Evolutionary conservation across 2,329 filamentous ascomycete genomes (phyloP), one percentile per base, ranked within the genome.

Genomic region (Fusarium graminum): DNA sequence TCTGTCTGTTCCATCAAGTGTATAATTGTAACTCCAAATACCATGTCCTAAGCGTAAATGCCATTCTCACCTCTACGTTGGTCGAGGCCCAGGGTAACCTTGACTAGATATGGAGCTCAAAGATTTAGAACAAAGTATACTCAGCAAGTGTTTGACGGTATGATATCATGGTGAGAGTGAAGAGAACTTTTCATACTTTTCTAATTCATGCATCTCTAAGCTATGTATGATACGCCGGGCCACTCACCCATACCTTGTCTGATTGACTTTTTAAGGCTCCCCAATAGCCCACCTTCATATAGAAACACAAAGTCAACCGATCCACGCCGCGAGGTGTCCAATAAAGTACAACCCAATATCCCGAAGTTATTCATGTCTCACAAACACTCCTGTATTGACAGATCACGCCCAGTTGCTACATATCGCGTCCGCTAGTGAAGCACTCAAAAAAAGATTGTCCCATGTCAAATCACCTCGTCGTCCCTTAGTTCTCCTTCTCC

Each of bases 401-500:
- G 30, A 65, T 65, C 28, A 26, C 45, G 38, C 17, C 43, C 19
- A 50, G 43, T 36, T 53, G 41, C 29, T 61, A 65, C 51, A 65
- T 45, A 39, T 30, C 42, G 34, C 28, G 19, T n/a, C 50, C 51
- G 43, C n/a, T 28, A 16, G 38, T 44, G 59, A 65, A 52, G 25
- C 26, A 45, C 28, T 25, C 25, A 44, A 55, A 26, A 52, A 32
- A 52, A 36, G 26, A 46, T 40, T 52, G n/a, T 59, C 49, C 51
- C 51, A n/a, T 30, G 17, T 29, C 54, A 40, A 53, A 29, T n/a
- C 29, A 10, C n/a, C 16, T 36, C 22, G 28, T 42, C 29, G 28
- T 49, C 42, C 41, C 29, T 49, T 68, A 73, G 44, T 68, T 66
- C 40, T 77, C 76, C 59, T 62, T 72, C 66, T 76, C 76, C 52